Percentiles rank a stretch among this genome's conserved stretches.
Evolutionary conservation across 768 basidiomycete genomes (phyloP).

Genomic region (Serendipita indica): DNA sequence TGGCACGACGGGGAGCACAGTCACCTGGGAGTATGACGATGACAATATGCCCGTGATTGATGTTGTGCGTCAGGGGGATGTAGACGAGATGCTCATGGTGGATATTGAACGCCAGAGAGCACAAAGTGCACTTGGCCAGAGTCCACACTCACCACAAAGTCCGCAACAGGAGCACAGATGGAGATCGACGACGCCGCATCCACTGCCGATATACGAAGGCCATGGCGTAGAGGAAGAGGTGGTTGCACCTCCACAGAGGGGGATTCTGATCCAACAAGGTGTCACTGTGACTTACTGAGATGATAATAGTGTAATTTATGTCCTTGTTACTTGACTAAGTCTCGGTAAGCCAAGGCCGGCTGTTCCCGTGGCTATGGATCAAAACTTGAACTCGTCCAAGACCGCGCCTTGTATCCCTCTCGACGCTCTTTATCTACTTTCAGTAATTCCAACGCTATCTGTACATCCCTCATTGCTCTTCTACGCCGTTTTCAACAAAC

Average conservation of each 20-base stretch:
- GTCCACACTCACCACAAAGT: neutral
- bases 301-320: neutral
- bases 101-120: neutral
- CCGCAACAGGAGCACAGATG: too few relatives aligned
- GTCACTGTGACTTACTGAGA: neutral
- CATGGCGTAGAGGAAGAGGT: too few relatives aligned
- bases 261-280: neutral
- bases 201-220: too few relatives aligned
- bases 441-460: too few relatives aligned
- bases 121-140: neutral
- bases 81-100: neutral
- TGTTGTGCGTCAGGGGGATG: neutral
- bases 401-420: too few relatives aligned
- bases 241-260: too few relatives aligned
- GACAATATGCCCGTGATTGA: neutral
- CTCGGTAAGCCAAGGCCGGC: neutral
- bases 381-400: conserved; percentile 1
- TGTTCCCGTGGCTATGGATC: neutral
- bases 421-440: too few relatives aligned
- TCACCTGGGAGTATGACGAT: neutral
- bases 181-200: too few relatives aligned
- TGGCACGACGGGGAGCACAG: neutral
- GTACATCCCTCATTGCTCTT: too few relatives aligned
- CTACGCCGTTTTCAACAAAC: too few relatives aligned
- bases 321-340: neutral